Base-by-base conservation (phyloP, 768 basidiomycete species). In the Serpula lacrymans region DNA sequence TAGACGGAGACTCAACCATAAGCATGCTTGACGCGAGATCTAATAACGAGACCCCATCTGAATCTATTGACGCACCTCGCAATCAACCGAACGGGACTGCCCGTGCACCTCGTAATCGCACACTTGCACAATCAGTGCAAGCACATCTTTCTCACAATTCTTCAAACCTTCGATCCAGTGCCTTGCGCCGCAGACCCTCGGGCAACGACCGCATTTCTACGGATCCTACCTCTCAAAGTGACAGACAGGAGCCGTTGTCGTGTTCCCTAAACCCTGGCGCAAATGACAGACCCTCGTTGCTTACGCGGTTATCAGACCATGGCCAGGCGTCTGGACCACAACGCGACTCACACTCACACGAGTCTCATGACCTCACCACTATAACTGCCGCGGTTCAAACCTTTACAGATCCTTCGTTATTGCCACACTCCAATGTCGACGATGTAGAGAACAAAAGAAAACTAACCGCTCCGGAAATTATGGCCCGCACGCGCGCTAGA, bases 71-170 rank as follows among this genome's bases (percentile, higher is more conserved):
- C n/a, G n/a, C 13, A 17, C 47, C 59, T 50, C 57, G 45, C 53
- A 50, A 58, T 28, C 51, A 41, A n/a, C 30, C 24, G 31, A 29
- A 40, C 32, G 29, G 20, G 39, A 37, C 31, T 16, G 14, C 23
- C 11, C 51, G 59, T 28, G 48, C 48, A 34, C 59, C 60, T 29
- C 69, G 70, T 42, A 59, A 67, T 45, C 68, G 64, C 46, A 71
- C 59, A 47, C 62, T 78, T 24, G 59, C 64, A 30, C 69, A 75
- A 39, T 69, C 74, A 11, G 66, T 80, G 3, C 72, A 70, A 28
- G 70, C 71, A 2, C 67, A 78, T 52, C 69, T 80, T 35, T 47
- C 49, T 9, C 41, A 37, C 5, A 42, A 52, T 6, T 28, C 37
- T 5, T 23, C 31, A 29, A n/a, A n/a, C n/a, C n/a, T n/a, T n/a